A percentile compares a stretch with the other conserved stretches of the same genome.
These are phyloP conservation scores for Tetrahymena malaccensis DNA, from an alignment of 73 alveolate species.

Conservation along the genomic window DNA sequence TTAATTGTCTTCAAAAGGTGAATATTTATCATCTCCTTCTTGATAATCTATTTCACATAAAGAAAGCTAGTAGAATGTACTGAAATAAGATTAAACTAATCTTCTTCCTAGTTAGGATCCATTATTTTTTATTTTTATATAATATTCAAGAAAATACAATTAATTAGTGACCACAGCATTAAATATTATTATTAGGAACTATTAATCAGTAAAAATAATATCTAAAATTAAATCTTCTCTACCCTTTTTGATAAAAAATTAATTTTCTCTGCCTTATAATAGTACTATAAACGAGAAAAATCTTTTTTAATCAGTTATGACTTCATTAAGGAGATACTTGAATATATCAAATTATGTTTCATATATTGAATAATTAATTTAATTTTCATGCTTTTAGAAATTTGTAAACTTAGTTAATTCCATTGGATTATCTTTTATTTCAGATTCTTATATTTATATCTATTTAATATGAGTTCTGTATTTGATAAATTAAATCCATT, in stretches of 20 bases:
- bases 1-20: background rate
- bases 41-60: background rate
- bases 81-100: too few species aligned
- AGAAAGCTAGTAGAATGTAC: background rate
- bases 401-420: too few species aligned
- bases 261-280: background rate
- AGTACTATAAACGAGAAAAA: background rate
- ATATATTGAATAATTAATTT: too few species aligned
- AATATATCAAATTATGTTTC: background rate
- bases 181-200: background rate
- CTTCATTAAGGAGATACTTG: background rate
- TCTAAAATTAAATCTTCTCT: too few species aligned
- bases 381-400: background rate
- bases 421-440: too few species aligned
- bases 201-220: background rate
- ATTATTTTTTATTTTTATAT: too few species aligned
- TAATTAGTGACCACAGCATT: background rate
- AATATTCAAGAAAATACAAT: too few species aligned
- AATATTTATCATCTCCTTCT: background rate
- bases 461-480: background rate
- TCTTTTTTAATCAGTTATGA: background rate
- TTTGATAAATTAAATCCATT: background rate
- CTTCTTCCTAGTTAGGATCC: background rate
- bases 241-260: background rate
- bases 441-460: too few species aligned